Conservation (phyloP, 2,329 filamentous ascomycete species). For the Tolypocladium sp. region DNA sequence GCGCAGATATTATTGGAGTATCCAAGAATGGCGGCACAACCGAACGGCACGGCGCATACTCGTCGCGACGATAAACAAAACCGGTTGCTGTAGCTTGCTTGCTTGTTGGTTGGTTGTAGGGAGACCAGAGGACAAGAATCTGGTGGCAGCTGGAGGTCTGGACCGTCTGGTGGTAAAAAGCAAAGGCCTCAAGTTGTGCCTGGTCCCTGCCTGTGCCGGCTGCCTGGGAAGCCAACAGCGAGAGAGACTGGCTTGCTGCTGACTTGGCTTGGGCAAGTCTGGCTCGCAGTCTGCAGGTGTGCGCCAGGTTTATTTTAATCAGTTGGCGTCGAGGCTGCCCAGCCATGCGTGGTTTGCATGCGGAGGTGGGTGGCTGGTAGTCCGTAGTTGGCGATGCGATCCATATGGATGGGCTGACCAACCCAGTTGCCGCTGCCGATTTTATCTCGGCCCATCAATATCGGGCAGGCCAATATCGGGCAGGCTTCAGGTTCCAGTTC, state of each 20-base stretch:
- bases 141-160: not conserved
- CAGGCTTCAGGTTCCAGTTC: not conserved
- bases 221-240: not conserved
- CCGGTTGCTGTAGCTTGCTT: not conserved
- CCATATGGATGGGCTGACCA: not conserved
- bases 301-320: not conserved
- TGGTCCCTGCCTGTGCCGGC: not conserved
- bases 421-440: not conserved
- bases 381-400: not conserved
- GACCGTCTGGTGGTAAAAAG: not conserved
- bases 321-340: not conserved
- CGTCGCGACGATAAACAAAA: not conserved
- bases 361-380: not conserved
- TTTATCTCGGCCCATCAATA: not conserved
- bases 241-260: not conserved
- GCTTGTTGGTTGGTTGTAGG: not conserved
- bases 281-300: not conserved
- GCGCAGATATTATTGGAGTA: not conserved
- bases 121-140: not conserved
- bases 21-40: not conserved
- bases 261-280: not conserved
- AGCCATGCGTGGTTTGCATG: not conserved
- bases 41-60: not conserved
- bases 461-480: not conserved
- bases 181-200: not conserved